Evolutionary conservation across 2,329 filamentous ascomycete genomes (phyloP).

Genomic region (Penicillium verrucosum): DNA sequence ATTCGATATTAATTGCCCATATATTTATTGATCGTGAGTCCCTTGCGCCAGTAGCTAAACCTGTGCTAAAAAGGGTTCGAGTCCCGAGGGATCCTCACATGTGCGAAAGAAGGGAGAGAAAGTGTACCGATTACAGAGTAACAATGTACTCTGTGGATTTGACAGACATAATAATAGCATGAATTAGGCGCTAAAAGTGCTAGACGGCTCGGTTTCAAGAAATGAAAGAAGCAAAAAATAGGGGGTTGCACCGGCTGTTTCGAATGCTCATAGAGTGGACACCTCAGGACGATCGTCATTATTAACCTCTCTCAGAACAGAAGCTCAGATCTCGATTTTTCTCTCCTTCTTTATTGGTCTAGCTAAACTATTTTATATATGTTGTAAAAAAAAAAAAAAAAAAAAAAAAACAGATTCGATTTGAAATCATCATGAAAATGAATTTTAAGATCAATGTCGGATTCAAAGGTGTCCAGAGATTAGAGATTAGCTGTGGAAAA

Average conservation of each 20-base stretch:
- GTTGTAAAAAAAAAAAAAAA: too few relatives aligned
- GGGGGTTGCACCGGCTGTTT: conserved; percentile 21
- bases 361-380: not conserved
- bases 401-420: not conserved
- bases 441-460: not conserved
- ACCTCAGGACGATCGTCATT: conserved; percentile 24
- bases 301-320: conserved; percentile 7
- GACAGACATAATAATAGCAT: not conserved
- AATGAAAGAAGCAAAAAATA: conserved; percentile 6
- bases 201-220: conserved; percentile 9
- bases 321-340: not conserved
- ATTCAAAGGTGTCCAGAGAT: not conserved
- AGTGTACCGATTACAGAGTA: not conserved
- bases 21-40: conserved; percentile 5
- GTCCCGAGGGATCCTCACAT: conserved; percentile 21
- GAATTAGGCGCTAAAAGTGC: not conserved
- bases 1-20: conserved; percentile 3
- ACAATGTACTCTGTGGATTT: not conserved
- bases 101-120: conserved; percentile 7
- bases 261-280: conserved; percentile 22
- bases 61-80: conserved; percentile 18
- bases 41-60: conserved; percentile 12
- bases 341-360: not conserved
- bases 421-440: not conserved
- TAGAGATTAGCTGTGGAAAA: not conserved